These are phyloP conservation scores for Ogataea parapolymorpha DNA, from an alignment of 805 yeast genomes.

Conservation along the genomic window DNA sequence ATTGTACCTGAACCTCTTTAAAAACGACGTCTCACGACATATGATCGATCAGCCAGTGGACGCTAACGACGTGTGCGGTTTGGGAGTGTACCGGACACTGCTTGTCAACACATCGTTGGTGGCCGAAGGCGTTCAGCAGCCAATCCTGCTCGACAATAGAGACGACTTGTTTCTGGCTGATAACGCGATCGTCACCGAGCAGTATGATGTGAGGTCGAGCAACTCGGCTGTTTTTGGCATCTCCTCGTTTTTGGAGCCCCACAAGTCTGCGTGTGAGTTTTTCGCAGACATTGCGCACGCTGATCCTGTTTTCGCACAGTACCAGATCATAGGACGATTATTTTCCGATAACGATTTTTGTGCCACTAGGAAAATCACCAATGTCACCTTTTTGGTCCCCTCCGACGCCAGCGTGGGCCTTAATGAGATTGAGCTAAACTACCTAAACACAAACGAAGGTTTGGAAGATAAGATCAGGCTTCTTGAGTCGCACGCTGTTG, in stretches of 20 bases:
- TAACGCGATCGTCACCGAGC: constrained; percentile 48
- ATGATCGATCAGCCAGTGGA: constrained; percentile 33
- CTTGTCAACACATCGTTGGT: constrained; percentile 21
- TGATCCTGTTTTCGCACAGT: constrained; percentile 16
- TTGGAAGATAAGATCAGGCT: constrained; percentile 26
- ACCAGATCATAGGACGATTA: constrained; percentile 20
- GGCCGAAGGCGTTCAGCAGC: constrained; percentile 23
- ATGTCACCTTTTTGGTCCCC: constrained; percentile 47
- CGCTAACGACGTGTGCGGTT: constrained; percentile 29
- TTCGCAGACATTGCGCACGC: constrained; percentile 21
- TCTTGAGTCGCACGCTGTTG: constrained; percentile 35
- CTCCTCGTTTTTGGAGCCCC: constrained; percentile 41
- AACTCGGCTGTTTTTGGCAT: constrained; percentile 67
- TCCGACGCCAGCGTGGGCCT: constrained; percentile 37
- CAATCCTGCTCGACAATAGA: constrained; percentile 34
- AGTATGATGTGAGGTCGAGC: constrained; percentile 55
- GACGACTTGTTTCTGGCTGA: constrained; percentile 36
- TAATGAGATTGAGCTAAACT: constrained; percentile 43
- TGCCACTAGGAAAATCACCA: constrained; percentile 19
- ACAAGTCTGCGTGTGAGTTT: constrained; percentile 36
- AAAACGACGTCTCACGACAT: constrained; percentile 29
- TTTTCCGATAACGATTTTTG: constrained; percentile 22
- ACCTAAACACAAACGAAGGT: constrained; percentile 36
- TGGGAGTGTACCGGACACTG: constrained; percentile 26
- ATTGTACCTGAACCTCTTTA: constrained; percentile 9